These are phyloP conservation scores for Helichrysum umbraculigerum DNA, from an alignment of 129 eudicot species.

Conservation along the genomic window DNA sequence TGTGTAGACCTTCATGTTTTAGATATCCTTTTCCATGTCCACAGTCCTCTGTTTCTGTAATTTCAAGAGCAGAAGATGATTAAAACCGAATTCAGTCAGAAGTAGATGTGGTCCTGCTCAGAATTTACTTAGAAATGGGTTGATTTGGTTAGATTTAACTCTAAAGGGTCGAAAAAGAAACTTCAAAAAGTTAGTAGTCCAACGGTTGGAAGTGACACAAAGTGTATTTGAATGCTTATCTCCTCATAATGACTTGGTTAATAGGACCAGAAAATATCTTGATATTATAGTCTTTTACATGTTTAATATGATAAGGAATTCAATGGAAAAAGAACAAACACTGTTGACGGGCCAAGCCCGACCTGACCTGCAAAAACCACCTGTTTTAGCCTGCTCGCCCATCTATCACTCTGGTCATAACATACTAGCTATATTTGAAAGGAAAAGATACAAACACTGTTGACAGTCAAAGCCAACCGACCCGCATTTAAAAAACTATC, in stretches of 20 bases:
- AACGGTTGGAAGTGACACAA: neutral
- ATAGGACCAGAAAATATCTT: neutral
- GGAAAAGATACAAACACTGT: neutral
- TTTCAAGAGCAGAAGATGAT: neutral
- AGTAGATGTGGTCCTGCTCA: neutral
- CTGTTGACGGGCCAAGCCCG: too few species aligned
- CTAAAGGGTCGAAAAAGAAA: neutral
- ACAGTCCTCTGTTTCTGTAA: conserved; percentile 31
- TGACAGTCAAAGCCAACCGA: neutral
- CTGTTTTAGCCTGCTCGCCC: neutral
- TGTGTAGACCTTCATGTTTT: conserved; percentile 22
- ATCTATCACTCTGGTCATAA: neutral
- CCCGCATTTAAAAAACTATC: neutral
- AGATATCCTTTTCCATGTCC: conserved; percentile 23
- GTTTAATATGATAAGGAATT: too few species aligned
- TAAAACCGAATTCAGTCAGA: neutral
- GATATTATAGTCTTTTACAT: neutral
- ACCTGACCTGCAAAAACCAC: too few species aligned
- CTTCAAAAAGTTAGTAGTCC: neutral
- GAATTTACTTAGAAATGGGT: neutral
- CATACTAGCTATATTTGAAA: neutral
- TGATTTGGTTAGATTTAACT: neutral
- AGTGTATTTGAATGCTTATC: neutral
- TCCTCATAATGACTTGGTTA: neutral
- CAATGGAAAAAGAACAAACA: too few species aligned